phyloP scores from a whole-genome alignment of 2,329 filamentous ascomycete genomes.

The Emydomyces testavorans region DNA sequence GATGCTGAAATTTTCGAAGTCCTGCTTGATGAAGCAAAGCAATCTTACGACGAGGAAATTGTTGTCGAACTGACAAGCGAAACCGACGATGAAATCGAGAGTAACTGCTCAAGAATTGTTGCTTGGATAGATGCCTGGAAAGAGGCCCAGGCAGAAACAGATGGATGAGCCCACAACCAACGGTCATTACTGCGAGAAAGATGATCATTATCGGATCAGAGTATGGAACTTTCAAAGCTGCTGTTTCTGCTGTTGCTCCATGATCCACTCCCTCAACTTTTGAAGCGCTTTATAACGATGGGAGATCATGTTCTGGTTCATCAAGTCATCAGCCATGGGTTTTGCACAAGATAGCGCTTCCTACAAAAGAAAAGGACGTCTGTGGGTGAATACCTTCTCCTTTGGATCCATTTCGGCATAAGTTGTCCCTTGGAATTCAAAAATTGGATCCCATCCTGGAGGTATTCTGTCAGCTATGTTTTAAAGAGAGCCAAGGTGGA shows the following conservation, averaged over 20 bases:
- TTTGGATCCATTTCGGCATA: conserved; percentile 90
- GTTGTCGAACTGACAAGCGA: conserved; percentile 83
- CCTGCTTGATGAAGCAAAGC: conserved; percentile 75
- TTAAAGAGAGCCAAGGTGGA: neutral
- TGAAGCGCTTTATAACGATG: conserved; percentile 79
- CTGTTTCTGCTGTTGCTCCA: conserved; percentile 29
- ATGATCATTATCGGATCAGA: conserved; percentile 11
- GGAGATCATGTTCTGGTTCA: conserved; percentile 66
- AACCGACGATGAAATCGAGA: conserved; percentile 70
- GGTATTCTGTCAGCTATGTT: conserved; percentile 7
- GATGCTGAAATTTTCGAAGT: conserved; percentile 98
- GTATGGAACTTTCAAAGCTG: conserved; percentile 4
- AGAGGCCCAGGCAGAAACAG: conserved; percentile 33
- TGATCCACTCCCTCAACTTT: conserved; percentile 75
- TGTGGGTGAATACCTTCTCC: conserved; percentile 57
- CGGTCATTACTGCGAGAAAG: neutral
- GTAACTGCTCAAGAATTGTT: conserved; percentile 73
- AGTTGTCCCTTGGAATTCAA: conserved; percentile 86
- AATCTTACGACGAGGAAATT: conserved; percentile 74
- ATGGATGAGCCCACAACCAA: neutral
- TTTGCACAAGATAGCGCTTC: conserved; percentile 5
- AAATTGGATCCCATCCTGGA: conserved; percentile 91
- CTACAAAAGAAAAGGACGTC: neutral
- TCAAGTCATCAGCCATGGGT: neutral
- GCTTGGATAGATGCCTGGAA: conserved; percentile 76